Base-by-base conservation (phyloP, 192 early-diverging fungal species). In the Diversispora epigaea region DNA sequence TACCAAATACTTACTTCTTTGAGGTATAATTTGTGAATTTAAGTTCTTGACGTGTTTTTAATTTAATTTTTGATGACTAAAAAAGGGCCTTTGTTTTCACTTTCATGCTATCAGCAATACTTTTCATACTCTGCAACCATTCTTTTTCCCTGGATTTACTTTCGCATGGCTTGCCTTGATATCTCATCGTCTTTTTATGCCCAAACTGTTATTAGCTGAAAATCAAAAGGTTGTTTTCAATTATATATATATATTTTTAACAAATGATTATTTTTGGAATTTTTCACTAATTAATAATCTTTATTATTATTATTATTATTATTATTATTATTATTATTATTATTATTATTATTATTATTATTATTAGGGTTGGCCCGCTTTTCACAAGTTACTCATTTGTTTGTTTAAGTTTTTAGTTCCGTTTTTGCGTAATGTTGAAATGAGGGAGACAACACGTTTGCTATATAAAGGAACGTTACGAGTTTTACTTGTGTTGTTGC, bases 161-260 rank as follows among this genome's bases (percentile, higher is more conserved):
- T 96, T 95, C 79, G 92, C 93, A 47, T 99, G 97, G 96, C 84
- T 98, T 21, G 91, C 93, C 79, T 84, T 99, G 67, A 92, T 96
- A 44, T 94, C 96, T 39, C 97, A 99, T 79, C 85, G 96, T 0
- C 89, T 89, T 77, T 94, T 96, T 71, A 92, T 99, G 93, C 91
- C 96, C 22, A 92, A 92, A 55, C 84, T 98, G 43, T 80, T 94
- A 41, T 65, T 89, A 45, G 83, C 87, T 21, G 94, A 94, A 72
- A 86, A 87, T 70, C 87, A 91, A 81, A 93, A 93, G 84, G 85
- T 87, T n/a, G n/a, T n/a, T n/a, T n/a, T n/a, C n/a, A n/a, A n/a
- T n/a, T n/a, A n/a, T n/a, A n/a, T n/a, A n/a, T n/a, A n/a, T n/a
- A n/a, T n/a, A n/a, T n/a, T n/a, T n/a, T n/a, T n/a, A n/a, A n/a